Conservation (phyloP, 2,329 filamentous ascomycete genomes). For the Bipolaris bicolor region DNA sequence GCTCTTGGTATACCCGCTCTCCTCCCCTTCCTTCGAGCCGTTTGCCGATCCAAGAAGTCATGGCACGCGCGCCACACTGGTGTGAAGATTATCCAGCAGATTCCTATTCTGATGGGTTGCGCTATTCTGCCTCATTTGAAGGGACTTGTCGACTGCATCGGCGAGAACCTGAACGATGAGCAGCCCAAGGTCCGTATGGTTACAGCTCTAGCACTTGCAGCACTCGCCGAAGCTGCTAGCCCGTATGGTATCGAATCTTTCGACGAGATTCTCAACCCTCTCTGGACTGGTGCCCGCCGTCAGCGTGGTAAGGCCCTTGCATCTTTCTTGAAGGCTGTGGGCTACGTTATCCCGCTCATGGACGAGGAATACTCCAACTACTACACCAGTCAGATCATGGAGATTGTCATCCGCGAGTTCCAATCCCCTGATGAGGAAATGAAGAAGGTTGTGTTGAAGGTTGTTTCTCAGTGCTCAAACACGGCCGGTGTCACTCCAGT, state of each 20-base stretch:
- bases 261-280: slow-evolving; percentile 93
- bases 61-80: slow-evolving; percentile 98
- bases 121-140: slow-evolving; percentile 95
- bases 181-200: slow-evolving; percentile 98
- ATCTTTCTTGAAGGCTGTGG: slow-evolving; percentile 95
- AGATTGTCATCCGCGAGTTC: slow-evolving; percentile 94
- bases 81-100: slow-evolving; percentile 99
- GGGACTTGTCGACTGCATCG: slow-evolving; percentile 94
- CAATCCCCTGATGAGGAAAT: slow-evolving; percentile 98
- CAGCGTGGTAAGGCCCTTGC: slow-evolving; percentile 95
- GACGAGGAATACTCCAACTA: slow-evolving; percentile 99
- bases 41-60: slow-evolving; percentile 97
- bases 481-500: slow-evolving; percentile 94
- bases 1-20: slow-evolving; percentile 94
- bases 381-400: slow-evolving; percentile 98
- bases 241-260: slow-evolving; percentile 99
- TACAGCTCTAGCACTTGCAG: slow-evolving; percentile 91
- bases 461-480: slow-evolving; percentile 92
- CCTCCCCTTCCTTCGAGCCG: slow-evolving; percentile 90
- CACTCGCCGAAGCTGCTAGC: slow-evolving; percentile 92
- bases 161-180: slow-evolving; percentile 93
- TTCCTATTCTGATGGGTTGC: slow-evolving; percentile 98
- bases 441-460: slow-evolving; percentile 99
- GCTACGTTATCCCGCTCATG: slow-evolving; percentile 98
- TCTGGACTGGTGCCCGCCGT: slow-evolving; percentile 96